Conservation (phyloP, 495 filamentous ascomycete species). For the Physcia stellaris region DNA sequence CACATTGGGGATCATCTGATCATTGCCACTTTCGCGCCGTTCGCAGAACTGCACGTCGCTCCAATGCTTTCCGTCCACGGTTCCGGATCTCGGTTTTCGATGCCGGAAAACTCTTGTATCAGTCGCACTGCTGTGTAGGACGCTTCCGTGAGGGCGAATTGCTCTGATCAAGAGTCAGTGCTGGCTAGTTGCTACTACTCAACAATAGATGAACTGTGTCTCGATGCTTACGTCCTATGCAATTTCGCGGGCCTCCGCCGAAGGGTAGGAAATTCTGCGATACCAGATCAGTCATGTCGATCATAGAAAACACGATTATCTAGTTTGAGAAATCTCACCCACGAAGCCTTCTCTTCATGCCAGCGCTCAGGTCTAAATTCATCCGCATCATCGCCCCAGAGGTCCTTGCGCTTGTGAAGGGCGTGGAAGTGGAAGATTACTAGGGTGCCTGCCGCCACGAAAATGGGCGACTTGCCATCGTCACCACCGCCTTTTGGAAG, state of each 20-base stretch:
- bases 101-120: conserved; percentile 34
- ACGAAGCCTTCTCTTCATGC: conserved; percentile 15
- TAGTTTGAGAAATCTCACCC: neutral
- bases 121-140: conserved; percentile 34
- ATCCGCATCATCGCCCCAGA: conserved; percentile 34
- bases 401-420: conserved; percentile 31
- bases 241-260: conserved; percentile 42
- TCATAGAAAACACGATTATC: too few species aligned
- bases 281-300: too few species aligned
- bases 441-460: conserved; percentile 14
- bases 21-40: conserved; percentile 1
- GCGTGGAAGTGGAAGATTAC: conserved; percentile 20
- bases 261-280: conserved; percentile 29
- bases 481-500: conserved; percentile 38
- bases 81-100: conserved; percentile 1
- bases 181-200: too few species aligned
- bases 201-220: too few species aligned
- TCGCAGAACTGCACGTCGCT: neutral
- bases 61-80: conserved; percentile 2
- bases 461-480: conserved; percentile 21
- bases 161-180: conserved; percentile 17
- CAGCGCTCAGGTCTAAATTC: conserved; percentile 35
- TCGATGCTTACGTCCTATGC: conserved; percentile 16
- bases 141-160: conserved; percentile 36
- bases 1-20: too few species aligned